Evolutionary conservation across 768 basidiomycete genomes (phyloP), one percentile per base, ranked within the genome.

Genomic region (Suillus sp.): DNA sequence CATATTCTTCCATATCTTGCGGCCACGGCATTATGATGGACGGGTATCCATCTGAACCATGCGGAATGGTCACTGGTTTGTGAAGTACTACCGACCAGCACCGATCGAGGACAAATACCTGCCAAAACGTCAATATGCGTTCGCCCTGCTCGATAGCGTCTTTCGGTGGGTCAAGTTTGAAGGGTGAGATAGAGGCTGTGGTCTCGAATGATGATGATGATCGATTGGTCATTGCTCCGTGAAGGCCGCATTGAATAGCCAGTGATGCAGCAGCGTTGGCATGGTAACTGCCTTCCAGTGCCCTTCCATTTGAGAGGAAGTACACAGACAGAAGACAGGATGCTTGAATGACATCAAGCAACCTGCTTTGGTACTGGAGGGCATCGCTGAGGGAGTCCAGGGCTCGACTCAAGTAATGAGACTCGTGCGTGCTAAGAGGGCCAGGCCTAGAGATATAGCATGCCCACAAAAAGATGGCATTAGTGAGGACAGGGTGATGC

Each of bases 391-490:
- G 81, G 0, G 82, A 81, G 42, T 88, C 83, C 18, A 90, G 83
- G 2, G 90, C 79, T 40, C 84, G 83, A 11, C 76, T 78, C 62
- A 93, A 85, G 70, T 91, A 93, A 65, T 87, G 84, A 18, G 84
- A 81, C 75, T 93, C 91, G 70, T 92, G 88, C 59, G 87, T 84
- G 67, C 84, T 84, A 14, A 93, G 79, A 6, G 85, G 81, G 43
- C 86, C 88, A 8, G 90, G 87, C 25, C 89, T 82, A 11, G 92
- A 91, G 45, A 93, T 81, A 71, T 89, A 91, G 73, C 91, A 93
- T 2, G 90, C 88, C 88, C 91, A 92, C 8, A 93, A 84, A 71
- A 87, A 93, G 70, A 93, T 88, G 65, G 91, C 83, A 70, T 92
- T 91, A 81, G 92, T 85, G 16, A 94, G 81, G 60, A 83, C 85